Conservation (phyloP, 2,329 filamentous ascomycete species). For the Cladosporium phlei region DNA sequence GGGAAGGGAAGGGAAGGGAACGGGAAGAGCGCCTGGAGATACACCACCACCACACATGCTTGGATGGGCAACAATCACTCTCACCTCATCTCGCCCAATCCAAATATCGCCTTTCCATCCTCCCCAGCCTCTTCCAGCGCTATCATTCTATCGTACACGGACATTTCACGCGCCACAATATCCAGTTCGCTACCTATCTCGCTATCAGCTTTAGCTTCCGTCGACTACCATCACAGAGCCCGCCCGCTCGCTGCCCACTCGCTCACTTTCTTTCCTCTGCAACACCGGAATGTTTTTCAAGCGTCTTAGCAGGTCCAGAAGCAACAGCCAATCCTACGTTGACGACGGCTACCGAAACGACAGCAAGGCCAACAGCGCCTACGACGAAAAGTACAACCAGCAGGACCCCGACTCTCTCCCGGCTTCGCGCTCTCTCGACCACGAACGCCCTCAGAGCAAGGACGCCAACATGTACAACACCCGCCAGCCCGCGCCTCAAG, state of each 20-base stretch:
- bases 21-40: too few relatives aligned
- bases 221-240: not conserved
- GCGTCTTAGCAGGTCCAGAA: conserved; percentile 41
- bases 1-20: too few relatives aligned
- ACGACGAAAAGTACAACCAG: conserved; percentile 41
- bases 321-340: conserved; percentile 47
- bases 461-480: conserved; percentile 35
- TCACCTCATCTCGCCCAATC: not conserved
- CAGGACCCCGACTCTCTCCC: conserved; percentile 32
- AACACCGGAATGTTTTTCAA: conserved; percentile 47
- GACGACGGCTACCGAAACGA: conserved; percentile 42
- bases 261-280: conserved; percentile 20
- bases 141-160: too few relatives aligned
- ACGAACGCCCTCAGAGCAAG: conserved; percentile 22
- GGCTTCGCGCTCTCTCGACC: conserved; percentile 34
- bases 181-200: not conserved
- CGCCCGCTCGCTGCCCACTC: conserved; percentile 5
- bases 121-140: too few relatives aligned
- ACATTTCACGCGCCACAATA: not conserved
- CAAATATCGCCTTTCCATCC: too few relatives aligned
- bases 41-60: too few relatives aligned
- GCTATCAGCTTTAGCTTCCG: not conserved
- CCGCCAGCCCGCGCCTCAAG: conserved; percentile 39
- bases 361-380: conserved; percentile 39
- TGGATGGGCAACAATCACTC: not conserved